Conservation (phyloP, 2,329 filamentous ascomycete genomes). For the Camptophora hylomeconis region DNA sequence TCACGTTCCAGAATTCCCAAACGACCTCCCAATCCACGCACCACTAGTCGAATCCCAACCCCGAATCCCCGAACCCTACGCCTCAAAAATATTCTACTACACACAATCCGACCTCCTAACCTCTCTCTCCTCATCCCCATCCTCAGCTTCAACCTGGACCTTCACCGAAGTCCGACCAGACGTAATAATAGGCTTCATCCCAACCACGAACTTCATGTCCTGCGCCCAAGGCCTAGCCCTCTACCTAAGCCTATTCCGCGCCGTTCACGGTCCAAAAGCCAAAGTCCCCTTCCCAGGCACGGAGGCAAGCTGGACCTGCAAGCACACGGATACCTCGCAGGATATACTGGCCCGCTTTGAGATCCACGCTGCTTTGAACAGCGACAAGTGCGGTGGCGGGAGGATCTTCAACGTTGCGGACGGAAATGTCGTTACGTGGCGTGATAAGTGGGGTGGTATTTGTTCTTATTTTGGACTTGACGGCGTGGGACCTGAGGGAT, state of each 20-base stretch:
- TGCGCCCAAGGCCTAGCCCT: constrained; percentile 20
- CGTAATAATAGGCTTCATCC: constrained; percentile 21
- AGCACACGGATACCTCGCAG: constrained; percentile 20
- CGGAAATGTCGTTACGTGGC: constrained; percentile 15
- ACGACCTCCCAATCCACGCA: constrained; percentile 19
- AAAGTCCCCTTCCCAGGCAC: constrained; percentile 19
- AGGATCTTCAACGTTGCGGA: constrained; percentile 21
- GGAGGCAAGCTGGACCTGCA: constrained; percentile 13
- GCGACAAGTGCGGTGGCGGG: constrained; percentile 15
- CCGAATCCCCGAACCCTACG: constrained; percentile 19
- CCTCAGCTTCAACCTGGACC: constrained; percentile 21
- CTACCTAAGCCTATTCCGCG: constrained; percentile 21
- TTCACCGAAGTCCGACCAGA: constrained; percentile 25
- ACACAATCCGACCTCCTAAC: constrained; percentile 17
- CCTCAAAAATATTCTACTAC: constrained; percentile 22
- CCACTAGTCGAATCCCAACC: constrained; percentile 21
- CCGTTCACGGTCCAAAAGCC: constrained; percentile 16
- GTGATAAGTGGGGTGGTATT: constrained; percentile 19
- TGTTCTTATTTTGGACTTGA: constrained; percentile 21
- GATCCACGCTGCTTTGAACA: constrained; percentile 20
- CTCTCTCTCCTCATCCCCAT: constrained; percentile 13
- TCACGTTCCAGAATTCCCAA: constrained; percentile 18
- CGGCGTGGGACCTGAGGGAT: constrained; percentile 15
- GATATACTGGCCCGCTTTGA: constrained; percentile 18
- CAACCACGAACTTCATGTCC: constrained; percentile 19